Evolutionary conservation across 495 filamentous ascomycete genomes (phyloP).

Genomic region (Trichoderma virens): DNA sequence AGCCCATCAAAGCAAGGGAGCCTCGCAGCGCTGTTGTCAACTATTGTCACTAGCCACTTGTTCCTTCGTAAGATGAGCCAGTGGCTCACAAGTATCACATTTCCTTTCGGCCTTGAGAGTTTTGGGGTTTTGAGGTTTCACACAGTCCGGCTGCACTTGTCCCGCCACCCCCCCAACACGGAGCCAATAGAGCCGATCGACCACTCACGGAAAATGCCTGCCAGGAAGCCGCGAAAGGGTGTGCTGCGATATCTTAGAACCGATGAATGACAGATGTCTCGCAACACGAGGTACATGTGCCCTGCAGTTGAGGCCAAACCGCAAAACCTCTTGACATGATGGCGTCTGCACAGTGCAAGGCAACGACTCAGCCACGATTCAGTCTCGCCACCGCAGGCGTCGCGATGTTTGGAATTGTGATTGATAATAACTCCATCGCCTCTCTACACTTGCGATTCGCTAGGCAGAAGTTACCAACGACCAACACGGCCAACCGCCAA

Average conservation of each 20-base stretch:
- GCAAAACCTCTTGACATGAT: too few species aligned
- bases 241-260: background rate
- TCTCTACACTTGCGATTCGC: background rate
- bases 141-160: background rate
- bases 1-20: background rate
- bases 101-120: background rate
- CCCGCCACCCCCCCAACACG: background rate
- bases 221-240: background rate
- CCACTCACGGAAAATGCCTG: background rate
- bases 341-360: too few species aligned
- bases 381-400: background rate
- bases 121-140: conserved; percentile 2
- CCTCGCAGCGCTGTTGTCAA: background rate
- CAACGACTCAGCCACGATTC: background rate
- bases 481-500: background rate
- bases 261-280: too few species aligned
- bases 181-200: background rate
- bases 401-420: background rate
- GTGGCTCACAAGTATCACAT: background rate
- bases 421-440: background rate
- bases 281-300: too few species aligned
- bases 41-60: background rate
- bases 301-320: too few species aligned
- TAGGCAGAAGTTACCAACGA: background rate
- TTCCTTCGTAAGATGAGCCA: background rate